Base-by-base conservation (phyloP, 768 basidiomycete genomes). In the Boletus pseudo-olivaceus region DNA sequence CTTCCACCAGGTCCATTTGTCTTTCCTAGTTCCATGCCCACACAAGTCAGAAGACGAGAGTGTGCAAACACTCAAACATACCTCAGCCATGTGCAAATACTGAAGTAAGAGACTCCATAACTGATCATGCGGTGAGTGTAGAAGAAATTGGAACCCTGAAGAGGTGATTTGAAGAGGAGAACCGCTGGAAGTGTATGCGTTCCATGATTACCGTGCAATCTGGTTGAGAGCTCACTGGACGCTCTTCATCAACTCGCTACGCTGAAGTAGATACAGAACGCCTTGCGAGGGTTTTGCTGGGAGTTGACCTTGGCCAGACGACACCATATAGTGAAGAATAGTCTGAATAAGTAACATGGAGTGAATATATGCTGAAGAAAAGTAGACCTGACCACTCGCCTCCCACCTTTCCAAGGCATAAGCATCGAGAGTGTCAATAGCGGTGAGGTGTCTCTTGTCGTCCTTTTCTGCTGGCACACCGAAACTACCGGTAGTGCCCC, bases 251-350 rank as follows among this genome's bases (percentile, higher is more conserved):
- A 99, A 76, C 17, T 88, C 89, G 67, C 92, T 93, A 38, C 85
- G 77, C 62, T 90, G 79, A 2, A 99, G 77, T 7, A 98, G 78
- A 64, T 83, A 88, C 9, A 96, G 75, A 14, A 98, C 94, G 19
- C 86, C 89, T 57, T 84, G 82, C 1, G 90, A 90, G 7, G 94
- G 93, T 66, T 82, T 83, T 8, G 84, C 74, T 26, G 88, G 82
- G 35, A 80, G 75, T 66, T 89, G 83, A n/a, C 84, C 90, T 29
- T 82, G 84, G 12, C 85, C 90, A 32, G 90, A 96, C 9, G 92
- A 94, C 4, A 99, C 97, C 94, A 99, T 97, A 67, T 91, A 98
- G 71, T 98, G 93, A 41, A 98, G 78, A 63, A 98, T 96, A 0
- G 93, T 94, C 94, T 98, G 37, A 17, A 49, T 29, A 38, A 35